A percentile compares a stretch with the other conserved stretches of the same genome.
phyloP scores from a whole-genome alignment of 208 protist species.

The Phytomonas sp. region DNA sequence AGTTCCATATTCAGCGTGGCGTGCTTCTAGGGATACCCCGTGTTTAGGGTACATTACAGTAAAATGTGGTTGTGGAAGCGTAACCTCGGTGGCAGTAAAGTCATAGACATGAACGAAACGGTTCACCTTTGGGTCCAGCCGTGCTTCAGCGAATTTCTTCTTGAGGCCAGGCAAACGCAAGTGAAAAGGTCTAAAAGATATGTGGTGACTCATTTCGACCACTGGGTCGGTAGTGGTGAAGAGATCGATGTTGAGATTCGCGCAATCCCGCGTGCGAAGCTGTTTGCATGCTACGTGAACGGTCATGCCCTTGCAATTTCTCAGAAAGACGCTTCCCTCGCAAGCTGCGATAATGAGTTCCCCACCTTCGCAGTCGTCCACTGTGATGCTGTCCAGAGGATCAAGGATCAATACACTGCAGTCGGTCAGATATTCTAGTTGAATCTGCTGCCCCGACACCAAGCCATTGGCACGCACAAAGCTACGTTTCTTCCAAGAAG shows the following conservation, averaged over 20 bases:
- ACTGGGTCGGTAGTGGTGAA: constrained; percentile 88
- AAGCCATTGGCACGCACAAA: constrained; percentile 59
- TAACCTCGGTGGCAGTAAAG: constrained; percentile 69
- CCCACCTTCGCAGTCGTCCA: constrained; percentile 90
- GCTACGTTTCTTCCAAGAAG: constrained; percentile 48
- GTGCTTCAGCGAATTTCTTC: constrained; percentile 40
- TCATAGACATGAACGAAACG: constrained; percentile 91
- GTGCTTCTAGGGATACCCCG: constrained; percentile 52
- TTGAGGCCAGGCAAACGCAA: constrained; percentile 58
- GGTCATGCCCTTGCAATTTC: constrained; percentile 88
- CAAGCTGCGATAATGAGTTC: constrained; percentile 87
- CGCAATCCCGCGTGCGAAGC: constrained; percentile 86
- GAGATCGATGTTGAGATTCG: constrained; percentile 67
- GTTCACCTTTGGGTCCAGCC: constrained; percentile 41
- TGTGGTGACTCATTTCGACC: constrained; percentile 85
- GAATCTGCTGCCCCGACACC: constrained; percentile 79
- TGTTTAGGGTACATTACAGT: constrained; percentile 66
- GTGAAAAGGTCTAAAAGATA: constrained; percentile 77
- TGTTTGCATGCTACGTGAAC: constrained; percentile 91
- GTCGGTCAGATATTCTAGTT: constrained; percentile 81
- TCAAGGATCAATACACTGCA: constrained; percentile 84
- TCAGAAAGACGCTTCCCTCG: constrained; percentile 88
- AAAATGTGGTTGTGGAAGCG: constrained; percentile 66
- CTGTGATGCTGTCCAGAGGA: constrained; percentile 80
- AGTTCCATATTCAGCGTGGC: constrained; percentile 45